Percentiles rank a stretch among this genome's conserved stretches.
Evolutionary conservation across 2,329 filamentous ascomycete species (phyloP).

Genomic region (Xylaria sp.): DNA sequence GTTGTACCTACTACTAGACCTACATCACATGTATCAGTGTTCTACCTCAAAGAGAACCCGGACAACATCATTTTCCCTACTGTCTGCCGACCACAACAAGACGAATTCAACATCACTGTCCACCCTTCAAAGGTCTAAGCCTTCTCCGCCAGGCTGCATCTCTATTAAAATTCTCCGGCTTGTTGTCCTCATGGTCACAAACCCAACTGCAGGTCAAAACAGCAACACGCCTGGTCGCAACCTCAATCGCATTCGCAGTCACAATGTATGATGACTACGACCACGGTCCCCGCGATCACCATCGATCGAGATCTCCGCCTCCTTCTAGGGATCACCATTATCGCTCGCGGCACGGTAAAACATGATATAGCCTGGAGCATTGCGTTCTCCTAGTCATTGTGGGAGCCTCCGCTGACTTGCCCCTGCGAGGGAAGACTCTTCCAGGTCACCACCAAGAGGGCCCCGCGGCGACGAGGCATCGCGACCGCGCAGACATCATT

Average conservation of each 20-base stretch:
- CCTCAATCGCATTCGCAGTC: neutral
- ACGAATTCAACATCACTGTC: neutral
- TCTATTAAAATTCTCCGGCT: neutral
- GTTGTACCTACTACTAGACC: too few relatives aligned
- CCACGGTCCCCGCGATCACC: slow-evolving; percentile 35
- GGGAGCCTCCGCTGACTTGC: slow-evolving; percentile 44
- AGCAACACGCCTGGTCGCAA: neutral
- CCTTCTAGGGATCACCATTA: slow-evolving; percentile 40
- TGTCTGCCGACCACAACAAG: neutral
- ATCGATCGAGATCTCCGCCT: slow-evolving; percentile 40
- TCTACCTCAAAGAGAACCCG: too few relatives aligned
- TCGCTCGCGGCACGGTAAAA: slow-evolving; percentile 46
- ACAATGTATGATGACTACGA: slow-evolving; percentile 44
- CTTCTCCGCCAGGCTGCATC: neutral
- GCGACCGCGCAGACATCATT: slow-evolving; percentile 31
- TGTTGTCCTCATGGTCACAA: neutral
- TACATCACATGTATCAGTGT: too few relatives aligned
- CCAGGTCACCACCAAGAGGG: slow-evolving; percentile 38
- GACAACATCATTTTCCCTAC: neutral
- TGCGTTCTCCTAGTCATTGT: slow-evolving; percentile 32
- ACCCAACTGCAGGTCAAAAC: neutral
- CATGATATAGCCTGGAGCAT: slow-evolving; percentile 42
- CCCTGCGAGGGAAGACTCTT: slow-evolving; percentile 43
- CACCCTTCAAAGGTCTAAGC: too few relatives aligned
- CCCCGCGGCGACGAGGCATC: slow-evolving; percentile 39